Percentiles rank a stretch among this genome's conserved stretches.
Conservation (phyloP, 1,284 basidiomycete species). For the Puccinia brachypodii region DNA sequence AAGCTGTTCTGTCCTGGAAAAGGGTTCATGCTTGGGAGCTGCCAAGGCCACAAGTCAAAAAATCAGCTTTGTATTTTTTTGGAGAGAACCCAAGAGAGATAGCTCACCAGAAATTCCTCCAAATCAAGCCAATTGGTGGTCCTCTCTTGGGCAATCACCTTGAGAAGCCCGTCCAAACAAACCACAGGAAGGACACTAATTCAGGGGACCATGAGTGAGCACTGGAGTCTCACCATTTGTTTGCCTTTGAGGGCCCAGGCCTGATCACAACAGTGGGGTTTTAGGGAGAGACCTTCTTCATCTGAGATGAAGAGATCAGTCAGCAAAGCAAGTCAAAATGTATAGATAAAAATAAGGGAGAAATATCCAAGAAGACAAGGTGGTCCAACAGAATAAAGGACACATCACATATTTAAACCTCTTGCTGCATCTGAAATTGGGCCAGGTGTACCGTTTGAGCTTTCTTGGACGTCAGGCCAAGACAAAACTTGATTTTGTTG, state of each 20-base stretch:
- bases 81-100: background rate
- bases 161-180: background rate
- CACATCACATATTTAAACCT: background rate
- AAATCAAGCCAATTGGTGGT: background rate
- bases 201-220: background rate
- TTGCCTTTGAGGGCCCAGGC: no score
- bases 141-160: background rate
- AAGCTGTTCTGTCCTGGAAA: constrained; percentile 1
- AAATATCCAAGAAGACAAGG: background rate
- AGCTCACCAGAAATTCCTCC: background rate
- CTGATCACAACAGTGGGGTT: no score
- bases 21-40: constrained; percentile 1
- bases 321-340: background rate
- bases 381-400: background rate
- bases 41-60: background rate
- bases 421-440: background rate
- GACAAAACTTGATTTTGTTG: background rate
- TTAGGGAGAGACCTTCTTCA: no score
- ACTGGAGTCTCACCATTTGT: no score
- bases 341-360: background rate
- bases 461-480: background rate
- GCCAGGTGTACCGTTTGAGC: background rate
- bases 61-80: background rate
- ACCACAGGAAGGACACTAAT: background rate
- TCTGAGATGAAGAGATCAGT: background rate